Evolutionary conservation across 768 basidiomycete species (phyloP).

Genomic region (Favolaschia claudopus): DNA sequence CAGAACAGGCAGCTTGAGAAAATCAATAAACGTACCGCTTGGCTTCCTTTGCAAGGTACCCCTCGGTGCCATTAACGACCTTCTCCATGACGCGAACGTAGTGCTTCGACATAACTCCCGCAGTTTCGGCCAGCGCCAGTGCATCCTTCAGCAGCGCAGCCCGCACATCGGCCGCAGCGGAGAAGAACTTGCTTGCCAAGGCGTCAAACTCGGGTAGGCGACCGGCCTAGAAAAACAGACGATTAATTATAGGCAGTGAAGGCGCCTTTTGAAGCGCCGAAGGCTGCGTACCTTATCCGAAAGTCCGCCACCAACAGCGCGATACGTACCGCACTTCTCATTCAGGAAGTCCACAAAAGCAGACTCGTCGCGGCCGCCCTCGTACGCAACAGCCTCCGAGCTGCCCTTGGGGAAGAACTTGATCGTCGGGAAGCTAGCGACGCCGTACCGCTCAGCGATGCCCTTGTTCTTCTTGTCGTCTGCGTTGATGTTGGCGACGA

Average conservation of each 20-base stretch:
- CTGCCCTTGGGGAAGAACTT: conserved; percentile 89
- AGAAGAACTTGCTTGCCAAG: conserved; percentile 79
- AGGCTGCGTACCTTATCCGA: conserved; percentile 61
- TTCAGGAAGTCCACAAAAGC: conserved; percentile 85
- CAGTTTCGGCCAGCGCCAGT: conserved; percentile 52
- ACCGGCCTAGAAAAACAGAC: conserved; percentile 67
- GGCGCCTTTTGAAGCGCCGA: too few species aligned
- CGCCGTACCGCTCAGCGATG: conserved; percentile 73
- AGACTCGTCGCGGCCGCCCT: conserved; percentile 72
- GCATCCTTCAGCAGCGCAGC: conserved; percentile 74
- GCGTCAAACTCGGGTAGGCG: conserved; percentile 79
- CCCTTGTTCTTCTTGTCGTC: conserved; percentile 83
- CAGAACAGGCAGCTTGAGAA: conserved; percentile 15
- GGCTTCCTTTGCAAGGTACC: conserved; percentile 86
- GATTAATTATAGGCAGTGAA: too few species aligned
- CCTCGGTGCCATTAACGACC: conserved; percentile 70
- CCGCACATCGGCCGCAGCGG: conserved; percentile 62
- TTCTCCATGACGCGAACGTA: conserved; percentile 95
- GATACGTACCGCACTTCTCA: conserved; percentile 85
- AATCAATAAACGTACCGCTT: conserved; percentile 63
- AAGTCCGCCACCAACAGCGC: conserved; percentile 84
- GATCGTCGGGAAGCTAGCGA: conserved; percentile 90
- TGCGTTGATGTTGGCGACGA: conserved; percentile 91
- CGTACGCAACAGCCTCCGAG: conserved; percentile 72
- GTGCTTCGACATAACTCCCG: conserved; percentile 67